These are phyloP conservation scores for Cladosporium sp. DNA, from an alignment of 2,329 filamentous ascomycete genomes.

Conservation along the genomic window DNA sequence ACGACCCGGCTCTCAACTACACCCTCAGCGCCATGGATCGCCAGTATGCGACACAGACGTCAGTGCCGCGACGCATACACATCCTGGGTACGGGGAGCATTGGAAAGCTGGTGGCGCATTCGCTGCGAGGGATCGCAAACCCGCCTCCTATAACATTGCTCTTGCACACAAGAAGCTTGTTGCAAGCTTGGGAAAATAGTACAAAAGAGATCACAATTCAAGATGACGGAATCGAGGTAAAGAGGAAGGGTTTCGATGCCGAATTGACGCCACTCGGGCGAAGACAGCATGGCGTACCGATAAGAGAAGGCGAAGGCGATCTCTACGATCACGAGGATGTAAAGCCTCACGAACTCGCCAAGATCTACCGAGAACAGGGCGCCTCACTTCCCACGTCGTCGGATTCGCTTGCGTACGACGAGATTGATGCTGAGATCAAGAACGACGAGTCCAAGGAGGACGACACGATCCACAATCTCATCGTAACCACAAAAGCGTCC, in stretches of 20 bases:
- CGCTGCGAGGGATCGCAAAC: conserved; percentile 61
- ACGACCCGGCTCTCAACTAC: conserved; percentile 3
- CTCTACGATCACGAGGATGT: conserved; percentile 30
- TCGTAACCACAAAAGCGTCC: conserved; percentile 76
- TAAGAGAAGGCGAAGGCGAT: conserved; percentile 23
- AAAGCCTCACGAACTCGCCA: conserved; percentile 35
- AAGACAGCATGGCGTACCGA: conserved; percentile 40
- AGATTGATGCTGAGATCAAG: background rate
- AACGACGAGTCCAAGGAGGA: background rate
- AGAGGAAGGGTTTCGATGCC: conserved; percentile 47
- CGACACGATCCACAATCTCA: conserved; percentile 66
- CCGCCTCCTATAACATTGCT: conserved; percentile 77
- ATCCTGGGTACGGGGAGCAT: conserved; percentile 81
- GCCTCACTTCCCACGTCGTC: background rate
- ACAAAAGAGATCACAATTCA: conserved; percentile 51
- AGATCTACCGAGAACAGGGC: background rate
- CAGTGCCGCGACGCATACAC: conserved; percentile 61
- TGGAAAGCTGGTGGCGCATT: conserved; percentile 75
- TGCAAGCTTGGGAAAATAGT: conserved; percentile 52
- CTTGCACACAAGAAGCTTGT: conserved; percentile 59
- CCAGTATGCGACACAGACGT: conserved; percentile 32
- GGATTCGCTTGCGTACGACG: background rate
- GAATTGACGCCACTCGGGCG: conserved; percentile 44
- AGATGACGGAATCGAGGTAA: conserved; percentile 43
- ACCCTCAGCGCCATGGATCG: conserved; percentile 31